phyloP scores from a whole-genome alignment of 2,329 filamentous ascomycete genomes.

The Fulvia fulva region DNA sequence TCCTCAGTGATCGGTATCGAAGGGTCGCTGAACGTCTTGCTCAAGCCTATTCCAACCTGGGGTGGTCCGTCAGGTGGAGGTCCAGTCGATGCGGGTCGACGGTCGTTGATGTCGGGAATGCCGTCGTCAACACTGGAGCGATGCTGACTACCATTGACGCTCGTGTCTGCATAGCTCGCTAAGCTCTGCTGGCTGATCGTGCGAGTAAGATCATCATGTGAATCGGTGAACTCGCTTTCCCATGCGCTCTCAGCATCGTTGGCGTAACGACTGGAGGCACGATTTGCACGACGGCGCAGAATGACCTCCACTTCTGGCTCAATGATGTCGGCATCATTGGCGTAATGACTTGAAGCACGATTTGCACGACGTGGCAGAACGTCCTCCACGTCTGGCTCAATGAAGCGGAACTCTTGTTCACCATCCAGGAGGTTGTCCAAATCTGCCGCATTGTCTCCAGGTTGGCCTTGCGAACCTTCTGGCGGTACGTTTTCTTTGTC shows the following conservation, averaged over 20 bases:
- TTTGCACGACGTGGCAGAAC: not conserved
- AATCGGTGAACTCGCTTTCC: conserved; percentile 14
- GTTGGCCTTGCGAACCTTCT: not conserved
- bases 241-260: conserved; percentile 4
- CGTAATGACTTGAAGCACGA: not conserved
- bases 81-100: not conserved
- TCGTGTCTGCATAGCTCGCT: conserved; percentile 26
- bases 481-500: conserved; percentile 21
- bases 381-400: not conserved
- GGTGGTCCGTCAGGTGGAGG: not conserved
- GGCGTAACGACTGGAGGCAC: not conserved
- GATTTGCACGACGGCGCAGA: not conserved
- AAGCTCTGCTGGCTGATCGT: conserved; percentile 10
- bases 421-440: not conserved
- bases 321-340: conserved; percentile 2
- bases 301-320: not conserved
- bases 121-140: conserved; percentile 3
- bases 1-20: not conserved
- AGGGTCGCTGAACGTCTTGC: not conserved
- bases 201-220: conserved; percentile 6
- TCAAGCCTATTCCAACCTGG: not conserved
- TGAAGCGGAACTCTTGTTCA: not conserved
- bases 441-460: not conserved
- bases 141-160: conserved; percentile 15
- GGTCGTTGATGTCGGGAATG: not conserved